Evolutionary conservation across 495 filamentous ascomycete genomes (phyloP).

Genomic region (Penicillium egyptiacum): DNA sequence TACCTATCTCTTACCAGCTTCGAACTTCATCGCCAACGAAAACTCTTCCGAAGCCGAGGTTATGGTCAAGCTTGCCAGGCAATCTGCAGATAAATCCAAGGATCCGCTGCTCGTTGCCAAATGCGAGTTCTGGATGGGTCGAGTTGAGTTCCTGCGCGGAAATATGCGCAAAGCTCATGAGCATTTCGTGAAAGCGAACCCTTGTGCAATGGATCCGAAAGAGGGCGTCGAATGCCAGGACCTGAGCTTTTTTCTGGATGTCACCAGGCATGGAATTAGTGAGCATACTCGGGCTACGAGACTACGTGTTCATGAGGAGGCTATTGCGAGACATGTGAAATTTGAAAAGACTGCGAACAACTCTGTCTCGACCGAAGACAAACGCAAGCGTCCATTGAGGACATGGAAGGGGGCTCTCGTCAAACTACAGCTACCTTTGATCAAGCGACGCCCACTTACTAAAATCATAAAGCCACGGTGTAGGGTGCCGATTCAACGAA

Average conservation of each 20-base stretch:
- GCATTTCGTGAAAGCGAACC: slow-evolving; percentile 11
- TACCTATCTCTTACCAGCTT: neutral
- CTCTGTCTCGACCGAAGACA: neutral
- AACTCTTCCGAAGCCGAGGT: slow-evolving; percentile 3
- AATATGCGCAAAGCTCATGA: slow-evolving; percentile 11
- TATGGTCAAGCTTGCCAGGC: slow-evolving; percentile 4
- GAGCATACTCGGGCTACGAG: neutral
- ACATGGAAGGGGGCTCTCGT: neutral
- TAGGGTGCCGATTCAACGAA: no score
- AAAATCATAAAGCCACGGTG: neutral
- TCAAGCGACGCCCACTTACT: neutral
- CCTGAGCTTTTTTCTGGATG: neutral
- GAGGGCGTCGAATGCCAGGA: neutral
- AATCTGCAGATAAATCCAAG: neutral
- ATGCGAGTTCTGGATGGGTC: slow-evolving; percentile 25
- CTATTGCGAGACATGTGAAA: neutral
- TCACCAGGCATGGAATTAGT: slow-evolving; percentile 1
- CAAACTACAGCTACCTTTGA: neutral
- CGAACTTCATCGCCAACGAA: neutral
- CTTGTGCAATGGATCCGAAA: slow-evolving; percentile 4
- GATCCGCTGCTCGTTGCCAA: slow-evolving; percentile 4
- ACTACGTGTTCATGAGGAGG: neutral
- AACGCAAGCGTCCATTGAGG: neutral
- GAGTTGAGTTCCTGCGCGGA: slow-evolving; percentile 14
- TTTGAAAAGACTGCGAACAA: neutral